Percentiles rank a stretch among this genome's conserved stretches.
phyloP scores from a whole-genome alignment of 169 alveolate genomes.

The Eimeria necatrix region DNA sequence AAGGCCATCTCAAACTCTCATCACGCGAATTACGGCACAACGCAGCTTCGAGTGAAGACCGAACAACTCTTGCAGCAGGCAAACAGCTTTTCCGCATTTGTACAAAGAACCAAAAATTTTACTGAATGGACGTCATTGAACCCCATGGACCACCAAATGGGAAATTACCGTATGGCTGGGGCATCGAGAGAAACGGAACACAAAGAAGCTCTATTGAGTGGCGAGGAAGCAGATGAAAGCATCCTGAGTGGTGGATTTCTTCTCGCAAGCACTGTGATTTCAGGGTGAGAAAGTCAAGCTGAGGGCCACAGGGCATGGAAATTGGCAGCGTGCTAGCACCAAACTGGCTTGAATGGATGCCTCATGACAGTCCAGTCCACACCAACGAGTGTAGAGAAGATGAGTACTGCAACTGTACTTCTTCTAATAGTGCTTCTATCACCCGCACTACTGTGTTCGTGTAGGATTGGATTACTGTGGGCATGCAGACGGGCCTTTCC shows the following conservation, averaged over 20 bases:
- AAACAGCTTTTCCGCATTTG: background rate
- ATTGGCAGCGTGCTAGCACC: background rate
- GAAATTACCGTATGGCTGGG: background rate
- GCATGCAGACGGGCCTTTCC: background rate
- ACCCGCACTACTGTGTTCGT: background rate
- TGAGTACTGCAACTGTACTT: background rate
- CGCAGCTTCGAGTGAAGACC: background rate
- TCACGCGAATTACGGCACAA: background rate
- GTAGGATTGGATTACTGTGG: constrained; percentile 37
- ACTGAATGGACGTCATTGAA: background rate
- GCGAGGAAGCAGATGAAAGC: too few species aligned
- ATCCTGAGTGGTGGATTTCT: background rate
- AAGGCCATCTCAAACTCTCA: background rate
- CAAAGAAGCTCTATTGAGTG: background rate
- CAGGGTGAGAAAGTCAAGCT: constrained; percentile 9
- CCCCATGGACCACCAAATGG: background rate
- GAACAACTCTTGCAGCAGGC: background rate
- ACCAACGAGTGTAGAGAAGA: background rate
- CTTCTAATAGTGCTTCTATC: background rate
- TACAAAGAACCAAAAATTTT: background rate
- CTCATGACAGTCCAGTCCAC: background rate
- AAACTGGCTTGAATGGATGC: background rate
- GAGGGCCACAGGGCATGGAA: background rate
- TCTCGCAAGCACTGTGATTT: background rate
- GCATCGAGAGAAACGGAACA: background rate